These are phyloP conservation scores for Calonectria crousiana DNA, from an alignment of 2,329 filamentous ascomycete genomes.

Conservation along the genomic window DNA sequence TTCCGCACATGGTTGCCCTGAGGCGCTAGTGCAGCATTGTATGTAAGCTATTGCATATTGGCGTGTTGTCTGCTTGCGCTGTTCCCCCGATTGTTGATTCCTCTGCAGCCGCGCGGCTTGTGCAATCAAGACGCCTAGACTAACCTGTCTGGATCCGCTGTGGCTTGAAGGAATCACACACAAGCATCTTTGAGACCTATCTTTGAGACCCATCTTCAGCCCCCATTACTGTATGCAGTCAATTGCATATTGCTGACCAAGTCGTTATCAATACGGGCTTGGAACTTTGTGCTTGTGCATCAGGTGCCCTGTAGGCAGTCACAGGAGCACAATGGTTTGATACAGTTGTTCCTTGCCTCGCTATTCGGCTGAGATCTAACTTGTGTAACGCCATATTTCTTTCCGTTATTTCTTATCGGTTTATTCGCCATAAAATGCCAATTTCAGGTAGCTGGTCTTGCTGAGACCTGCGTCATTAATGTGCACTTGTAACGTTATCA, in stretches of 20 bases:
- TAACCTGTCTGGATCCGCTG: neutral
- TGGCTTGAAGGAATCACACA: neutral
- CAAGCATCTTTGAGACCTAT: neutral
- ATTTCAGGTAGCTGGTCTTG: neutral
- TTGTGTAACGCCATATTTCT: neutral
- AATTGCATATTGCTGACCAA: neutral
- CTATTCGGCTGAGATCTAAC: neutral
- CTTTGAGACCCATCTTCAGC: neutral
- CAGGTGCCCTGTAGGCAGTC: neutral
- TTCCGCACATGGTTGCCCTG: neutral
- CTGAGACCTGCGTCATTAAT: neutral
- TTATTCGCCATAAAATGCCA: neutral
- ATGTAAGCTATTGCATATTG: neutral
- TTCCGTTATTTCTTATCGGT: neutral
- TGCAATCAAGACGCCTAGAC: neutral
- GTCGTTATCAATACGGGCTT: too few relatives aligned
- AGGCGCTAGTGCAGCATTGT: neutral
- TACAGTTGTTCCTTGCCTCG: too few relatives aligned
- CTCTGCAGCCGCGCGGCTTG: neutral
- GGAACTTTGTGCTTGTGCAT: neutral
- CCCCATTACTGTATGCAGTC: neutral
- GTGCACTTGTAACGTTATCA: neutral
- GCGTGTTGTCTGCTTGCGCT: neutral
- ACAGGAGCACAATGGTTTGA: neutral
- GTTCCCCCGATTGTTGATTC: neutral